Evolutionary conservation across 2,329 filamentous ascomycete species (phyloP).

Genomic region (Botrytis porri): DNA sequence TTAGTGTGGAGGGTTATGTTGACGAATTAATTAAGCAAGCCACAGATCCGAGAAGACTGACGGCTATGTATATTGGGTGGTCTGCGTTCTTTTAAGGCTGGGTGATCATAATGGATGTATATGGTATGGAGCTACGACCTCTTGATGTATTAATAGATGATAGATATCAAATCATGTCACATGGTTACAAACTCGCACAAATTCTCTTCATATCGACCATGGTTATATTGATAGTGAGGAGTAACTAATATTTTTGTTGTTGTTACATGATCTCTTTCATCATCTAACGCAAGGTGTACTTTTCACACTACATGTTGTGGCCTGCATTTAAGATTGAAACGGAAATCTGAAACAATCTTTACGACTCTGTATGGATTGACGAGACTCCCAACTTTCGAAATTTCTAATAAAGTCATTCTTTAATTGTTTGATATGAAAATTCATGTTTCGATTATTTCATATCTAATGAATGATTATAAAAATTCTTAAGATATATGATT

Average conservation of each 20-base stretch:
- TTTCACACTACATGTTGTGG: neutral
- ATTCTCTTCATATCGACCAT: neutral
- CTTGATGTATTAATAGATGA: neutral
- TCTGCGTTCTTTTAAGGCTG: slow-evolving; percentile 58
- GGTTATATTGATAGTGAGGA: neutral
- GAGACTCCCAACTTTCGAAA: too few relatives aligned
- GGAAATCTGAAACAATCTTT: neutral
- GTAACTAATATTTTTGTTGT: neutral
- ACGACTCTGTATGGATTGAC: too few relatives aligned
- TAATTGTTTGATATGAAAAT: too few relatives aligned
- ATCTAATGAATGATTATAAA: too few relatives aligned
- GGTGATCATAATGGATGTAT: neutral
- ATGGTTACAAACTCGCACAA: neutral
- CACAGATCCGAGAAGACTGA: slow-evolving; percentile 73
- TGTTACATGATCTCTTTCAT: neutral
- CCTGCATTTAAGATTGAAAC: neutral
- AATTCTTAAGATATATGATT: too few relatives aligned
- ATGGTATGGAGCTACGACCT: neutral
- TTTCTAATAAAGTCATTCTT: too few relatives aligned
- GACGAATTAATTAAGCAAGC: slow-evolving; percentile 90
- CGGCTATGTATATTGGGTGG: slow-evolving; percentile 98
- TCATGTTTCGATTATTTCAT: too few relatives aligned
- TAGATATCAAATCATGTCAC: neutral
- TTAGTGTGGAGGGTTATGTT: slow-evolving; percentile 96
- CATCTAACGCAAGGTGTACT: neutral